phyloP scores from a whole-genome alignment of 176 grass and related monocot species.

The Paspalum notatum region DNA sequence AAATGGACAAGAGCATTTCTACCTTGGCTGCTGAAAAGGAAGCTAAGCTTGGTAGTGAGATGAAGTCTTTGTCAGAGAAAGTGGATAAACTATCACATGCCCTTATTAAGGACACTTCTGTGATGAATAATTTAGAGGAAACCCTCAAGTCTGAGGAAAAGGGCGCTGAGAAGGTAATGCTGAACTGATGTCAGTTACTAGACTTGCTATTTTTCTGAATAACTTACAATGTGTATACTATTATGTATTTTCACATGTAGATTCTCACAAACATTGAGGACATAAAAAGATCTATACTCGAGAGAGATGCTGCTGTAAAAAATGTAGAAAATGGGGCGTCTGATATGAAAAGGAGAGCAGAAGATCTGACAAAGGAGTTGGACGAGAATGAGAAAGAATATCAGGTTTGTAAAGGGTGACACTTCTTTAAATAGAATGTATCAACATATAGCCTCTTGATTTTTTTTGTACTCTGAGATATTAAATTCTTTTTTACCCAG shows the following conservation, averaged over 20 bases:
- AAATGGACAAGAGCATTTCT: slow-evolving; percentile 81
- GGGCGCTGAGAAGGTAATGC: slow-evolving; percentile 64
- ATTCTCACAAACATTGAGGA: slow-evolving; percentile 82
- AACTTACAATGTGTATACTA: slow-evolving; percentile 18
- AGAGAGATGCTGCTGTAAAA: slow-evolving; percentile 78
- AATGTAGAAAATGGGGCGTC: slow-evolving; percentile 69
- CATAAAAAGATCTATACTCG: slow-evolving; percentile 69
- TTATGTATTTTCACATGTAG: slow-evolving; percentile 45
- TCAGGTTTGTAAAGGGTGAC: slow-evolving; percentile 51
- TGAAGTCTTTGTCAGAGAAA: slow-evolving; percentile 73
- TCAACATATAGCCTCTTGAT: slow-evolving; percentile 7
- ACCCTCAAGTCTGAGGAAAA: slow-evolving; percentile 71
- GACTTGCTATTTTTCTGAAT: slow-evolving; percentile 21
- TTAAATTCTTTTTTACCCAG: slow-evolving; percentile 49
- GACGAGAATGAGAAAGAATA: slow-evolving; percentile 90
- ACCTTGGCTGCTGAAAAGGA: slow-evolving; percentile 77
- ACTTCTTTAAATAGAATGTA: slow-evolving; percentile 25
- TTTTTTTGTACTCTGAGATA: slow-evolving; percentile 19
- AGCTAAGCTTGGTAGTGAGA: slow-evolving; percentile 69
- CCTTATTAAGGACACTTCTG: slow-evolving; percentile 93
- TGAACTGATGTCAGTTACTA: slow-evolving; percentile 27
- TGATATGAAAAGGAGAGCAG: slow-evolving; percentile 78
- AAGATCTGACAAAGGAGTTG: slow-evolving; percentile 67
- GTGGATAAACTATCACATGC: slow-evolving; percentile 71
- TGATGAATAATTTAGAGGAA: slow-evolving; percentile 88